Base-by-base conservation (phyloP, 2,329 filamentous ascomycete genomes). In the Colletotrichum camelliae region DNA sequence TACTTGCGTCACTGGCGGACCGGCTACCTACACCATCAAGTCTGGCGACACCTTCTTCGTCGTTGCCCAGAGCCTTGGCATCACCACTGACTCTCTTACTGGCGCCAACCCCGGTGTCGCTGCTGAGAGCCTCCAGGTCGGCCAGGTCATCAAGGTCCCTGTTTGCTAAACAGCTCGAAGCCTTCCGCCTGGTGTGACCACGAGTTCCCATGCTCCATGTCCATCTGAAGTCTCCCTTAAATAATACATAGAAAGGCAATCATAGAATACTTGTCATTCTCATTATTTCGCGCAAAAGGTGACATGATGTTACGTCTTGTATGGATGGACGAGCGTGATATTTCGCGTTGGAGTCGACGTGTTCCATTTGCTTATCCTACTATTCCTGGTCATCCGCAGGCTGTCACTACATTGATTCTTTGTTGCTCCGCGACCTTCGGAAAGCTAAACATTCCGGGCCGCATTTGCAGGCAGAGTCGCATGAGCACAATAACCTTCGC, bases 21-120 rank as follows among this genome's bases (percentile, higher is more conserved):
- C 52, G 18, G 33, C 37, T 29, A 24, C 43, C 9, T 65, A 93
- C 83, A 93, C 89, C 81, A 94, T 97, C 82, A 94, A 94, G 87
- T 95, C 95, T 1, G 95, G 95, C 62, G 93, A 95, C 88, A 91
- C 90, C 10, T 86, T 97, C 82, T 95, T 93, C 7, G 92, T 95
- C 83, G 96, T 97, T 79, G 94, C 95, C 13, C 93, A 97, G 83
- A 93, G 92, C 18, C 97, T 97, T 80, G 95, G 58, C 7, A 71
- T 74, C 33, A 71, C 72, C 58, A 31, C 24, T 6, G 58, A 70
- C 18, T 60, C 72, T 2, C 57, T 74, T 57, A 65, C 21, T 18
- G 72, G 33, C 33, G 72, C 58, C 39, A 74, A 74, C 67, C 67
- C 67, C 12, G 67, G 43, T 8, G 67, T 70, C 27, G 24, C 12